phyloP scores from a whole-genome alignment of 2,329 filamentous ascomycete species.

The Ophioceras dolichostomum region DNA sequence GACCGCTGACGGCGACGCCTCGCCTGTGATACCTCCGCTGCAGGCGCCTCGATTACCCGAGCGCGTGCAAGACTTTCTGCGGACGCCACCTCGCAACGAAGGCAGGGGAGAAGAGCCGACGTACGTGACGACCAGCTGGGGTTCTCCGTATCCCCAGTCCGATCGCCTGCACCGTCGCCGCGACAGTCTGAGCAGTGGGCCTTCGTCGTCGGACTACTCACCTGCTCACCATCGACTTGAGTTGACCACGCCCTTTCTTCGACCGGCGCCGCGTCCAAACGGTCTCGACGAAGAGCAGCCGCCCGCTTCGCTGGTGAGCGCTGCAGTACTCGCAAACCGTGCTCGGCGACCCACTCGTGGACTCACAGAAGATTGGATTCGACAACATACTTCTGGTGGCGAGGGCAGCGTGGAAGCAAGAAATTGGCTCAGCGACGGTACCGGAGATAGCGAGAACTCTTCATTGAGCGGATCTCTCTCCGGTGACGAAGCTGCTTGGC shows the following conservation, averaged over 20 bases:
- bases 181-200: constrained; percentile 44
- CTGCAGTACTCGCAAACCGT: constrained; percentile 51
- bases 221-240: constrained; percentile 49
- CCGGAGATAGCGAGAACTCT: constrained; percentile 61
- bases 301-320: constrained; percentile 28
- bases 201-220: constrained; percentile 38
- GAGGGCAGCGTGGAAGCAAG: constrained; percentile 56
- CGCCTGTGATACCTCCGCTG: constrained; percentile 45
- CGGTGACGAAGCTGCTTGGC: constrained; percentile 32
- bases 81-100: constrained; percentile 33
- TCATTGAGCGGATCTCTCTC: constrained; percentile 56
- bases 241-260: constrained; percentile 50
- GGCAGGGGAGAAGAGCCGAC: constrained; percentile 22
- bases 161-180: constrained; percentile 36
- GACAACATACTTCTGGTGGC: constrained; percentile 65
- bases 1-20: constrained; percentile 44
- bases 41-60: constrained; percentile 45
- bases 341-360: constrained; percentile 46
- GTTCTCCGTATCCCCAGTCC: constrained; percentile 71
- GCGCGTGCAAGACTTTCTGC: constrained; percentile 40
- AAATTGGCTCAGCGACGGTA: constrained; percentile 76
- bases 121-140: constrained; percentile 73
- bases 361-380: constrained; percentile 77
- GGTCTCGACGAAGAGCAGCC: constrained; percentile 13
- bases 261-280: constrained; percentile 38